Conservation (phyloP, 2,329 filamentous ascomycete genomes). For the Hymenoscyphus occultus region DNA sequence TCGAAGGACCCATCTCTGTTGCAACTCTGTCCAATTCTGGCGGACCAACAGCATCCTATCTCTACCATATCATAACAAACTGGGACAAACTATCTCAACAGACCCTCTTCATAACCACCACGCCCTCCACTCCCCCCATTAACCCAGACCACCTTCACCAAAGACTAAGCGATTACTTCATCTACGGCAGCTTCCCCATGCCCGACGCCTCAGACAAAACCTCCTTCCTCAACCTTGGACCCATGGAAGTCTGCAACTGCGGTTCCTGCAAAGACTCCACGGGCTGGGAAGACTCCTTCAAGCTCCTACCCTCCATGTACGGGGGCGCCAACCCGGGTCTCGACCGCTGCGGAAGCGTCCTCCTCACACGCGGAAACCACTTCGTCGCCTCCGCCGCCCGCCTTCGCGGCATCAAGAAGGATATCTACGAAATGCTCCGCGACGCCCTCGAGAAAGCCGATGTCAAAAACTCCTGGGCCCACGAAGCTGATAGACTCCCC, state of each 20-base stretch:
- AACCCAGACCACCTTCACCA: conserved; percentile 9
- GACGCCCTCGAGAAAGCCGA: conserved; percentile 28
- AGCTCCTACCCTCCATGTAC: conserved; percentile 40
- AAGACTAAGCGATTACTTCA: conserved; percentile 26
- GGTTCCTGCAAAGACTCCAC: conserved; percentile 41
- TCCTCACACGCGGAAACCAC: conserved; percentile 46
- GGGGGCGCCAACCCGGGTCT: conserved; percentile 31
- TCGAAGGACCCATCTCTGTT: conserved; percentile 24
- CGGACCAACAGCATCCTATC: conserved; percentile 45
- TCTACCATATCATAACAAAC: conserved; percentile 43
- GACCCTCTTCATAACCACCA: conserved; percentile 44
- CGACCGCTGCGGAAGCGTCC: conserved; percentile 35
- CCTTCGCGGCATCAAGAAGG: conserved; percentile 36
- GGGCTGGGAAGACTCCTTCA: conserved; percentile 41
- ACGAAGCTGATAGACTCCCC: conserved; percentile 28
- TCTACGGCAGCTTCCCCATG: conserved; percentile 37
- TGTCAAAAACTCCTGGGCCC: conserved; percentile 31
- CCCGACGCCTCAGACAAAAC: conserved; percentile 39
- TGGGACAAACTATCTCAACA: conserved; percentile 45
- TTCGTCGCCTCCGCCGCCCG: conserved; percentile 45
- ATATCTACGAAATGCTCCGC: conserved; percentile 31
- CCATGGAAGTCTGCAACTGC: conserved; percentile 40
- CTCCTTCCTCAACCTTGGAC: conserved; percentile 45
- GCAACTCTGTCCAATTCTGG: conserved; percentile 40
- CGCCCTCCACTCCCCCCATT: conserved; percentile 12